These are phyloP conservation scores for Diaporthe citriasiana DNA, from an alignment of 2,329 filamentous ascomycete genomes.

Conservation along the genomic window DNA sequence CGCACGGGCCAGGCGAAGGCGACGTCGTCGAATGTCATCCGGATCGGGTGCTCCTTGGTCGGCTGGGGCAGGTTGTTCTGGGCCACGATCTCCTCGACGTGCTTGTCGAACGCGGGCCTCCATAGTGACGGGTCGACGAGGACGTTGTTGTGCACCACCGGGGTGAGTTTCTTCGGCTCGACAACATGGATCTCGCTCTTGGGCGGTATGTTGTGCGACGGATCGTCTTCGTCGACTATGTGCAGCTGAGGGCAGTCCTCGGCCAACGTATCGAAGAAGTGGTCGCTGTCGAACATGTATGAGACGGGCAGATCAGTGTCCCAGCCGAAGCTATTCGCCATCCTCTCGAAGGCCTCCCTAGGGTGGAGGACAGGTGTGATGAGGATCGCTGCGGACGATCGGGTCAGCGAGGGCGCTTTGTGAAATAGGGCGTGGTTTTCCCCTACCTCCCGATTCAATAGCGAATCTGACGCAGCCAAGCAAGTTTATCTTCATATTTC, in stretches of 20 bases:
- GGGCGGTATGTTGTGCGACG: slow-evolving; percentile 28
- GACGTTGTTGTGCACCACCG: slow-evolving; percentile 17
- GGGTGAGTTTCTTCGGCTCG: slow-evolving; percentile 27
- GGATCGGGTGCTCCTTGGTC: slow-evolving; percentile 17
- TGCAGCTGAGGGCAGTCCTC: slow-evolving; percentile 40
- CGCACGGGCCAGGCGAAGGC: slow-evolving; percentile 39
- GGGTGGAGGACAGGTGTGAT: slow-evolving; percentile 34
- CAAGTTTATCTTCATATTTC: slow-evolving; percentile 40
- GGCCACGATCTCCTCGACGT: slow-evolving; percentile 2
- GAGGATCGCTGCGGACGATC: slow-evolving; percentile 11
- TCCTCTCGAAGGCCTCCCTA: slow-evolving; percentile 35
- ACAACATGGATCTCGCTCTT: slow-evolving; percentile 20
- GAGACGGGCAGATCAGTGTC: slow-evolving; percentile 32
- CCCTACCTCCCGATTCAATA: slow-evolving; percentile 39
- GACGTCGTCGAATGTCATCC: slow-evolving; percentile 39
- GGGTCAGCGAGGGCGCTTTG: not conserved
- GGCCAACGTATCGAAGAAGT: slow-evolving; percentile 38
- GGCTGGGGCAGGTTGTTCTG: not conserved
- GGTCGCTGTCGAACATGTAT: slow-evolving; percentile 42
- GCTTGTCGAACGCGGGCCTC: slow-evolving; percentile 32
- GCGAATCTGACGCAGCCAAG: slow-evolving; percentile 37
- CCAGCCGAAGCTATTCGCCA: slow-evolving; percentile 41
- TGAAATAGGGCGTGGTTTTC: fast-evolving
- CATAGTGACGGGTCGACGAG: slow-evolving; percentile 27
- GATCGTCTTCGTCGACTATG: slow-evolving; percentile 36